Evolutionary conservation across 2,329 filamentous ascomycete genomes (phyloP), one percentile per base, ranked within the genome.

Genomic region (Trichoderma sp.): DNA sequence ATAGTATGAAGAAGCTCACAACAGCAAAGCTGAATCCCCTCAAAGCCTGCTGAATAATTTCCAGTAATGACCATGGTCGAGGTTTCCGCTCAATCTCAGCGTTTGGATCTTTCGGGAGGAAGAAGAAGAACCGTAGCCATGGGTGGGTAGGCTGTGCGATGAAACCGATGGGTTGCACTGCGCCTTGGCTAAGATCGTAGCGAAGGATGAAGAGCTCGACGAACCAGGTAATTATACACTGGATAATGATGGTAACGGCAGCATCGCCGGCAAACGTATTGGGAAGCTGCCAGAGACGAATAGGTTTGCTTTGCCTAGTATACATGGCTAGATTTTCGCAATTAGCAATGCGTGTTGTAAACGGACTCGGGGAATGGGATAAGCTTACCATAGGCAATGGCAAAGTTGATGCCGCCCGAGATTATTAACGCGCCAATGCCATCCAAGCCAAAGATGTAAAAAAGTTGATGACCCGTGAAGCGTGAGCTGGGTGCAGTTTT

Each of bases 141-240:
- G 36, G 36, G 6, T 51, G 26, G 7, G 28, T 21, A 5, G 66
- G 66, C 11, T 51, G 66, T 4, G 66, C 4, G n/a, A 69, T 61
- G 12, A 69, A 69, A 8, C 66, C 66, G 56, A 69, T 61, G 15
- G 66, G 56, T 5, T 61, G 66, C 3, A 69, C 66, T 12, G 28
- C 60, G 36, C 28, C 56, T 3, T 69, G 34, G n/a, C 66, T 14
- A 14, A 69, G 66, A 5, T 69, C 66, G 14, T 61, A 69, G n/a
- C 36, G 66, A n/a, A 69, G 66, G 15, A 69, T 60, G n/a, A 69
- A 12, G 1, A 69, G 36, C 66, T 69, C 66, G 14, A 69, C 12
- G 26, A 69, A 69, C 66, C 66, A 69, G 56, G 66, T 69, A 14
- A 69, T 69, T 18, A 69, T 47, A 24, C 66, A 69, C 56, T 69